Percentiles rank a stretch among this genome's conserved stretches.
phyloP scores from a whole-genome alignment of 106 monocot species.

The Xerophyta viscosa region DNA sequence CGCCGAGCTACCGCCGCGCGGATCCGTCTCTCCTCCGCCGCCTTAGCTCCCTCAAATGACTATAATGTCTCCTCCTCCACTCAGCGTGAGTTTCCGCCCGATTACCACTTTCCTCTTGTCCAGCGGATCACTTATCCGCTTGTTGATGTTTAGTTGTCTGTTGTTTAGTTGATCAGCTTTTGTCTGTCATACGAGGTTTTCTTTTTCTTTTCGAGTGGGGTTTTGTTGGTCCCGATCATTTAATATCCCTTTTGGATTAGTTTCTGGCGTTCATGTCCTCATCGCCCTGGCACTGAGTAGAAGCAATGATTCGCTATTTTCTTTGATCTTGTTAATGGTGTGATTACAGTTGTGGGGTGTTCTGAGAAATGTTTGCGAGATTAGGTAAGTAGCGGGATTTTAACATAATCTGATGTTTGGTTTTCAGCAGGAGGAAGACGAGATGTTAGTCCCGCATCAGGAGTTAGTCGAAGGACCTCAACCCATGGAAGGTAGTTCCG shows the following conservation, averaged over 20 bases:
- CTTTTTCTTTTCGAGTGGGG: too few species aligned
- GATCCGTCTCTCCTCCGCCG: neutral
- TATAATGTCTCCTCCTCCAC: conserved; percentile 46
- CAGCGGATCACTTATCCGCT: neutral
- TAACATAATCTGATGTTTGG: conserved; percentile 8
- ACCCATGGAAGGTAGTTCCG: conserved; percentile 55
- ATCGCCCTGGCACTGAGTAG: too few species aligned
- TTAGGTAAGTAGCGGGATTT: neutral
- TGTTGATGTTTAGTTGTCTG: neutral
- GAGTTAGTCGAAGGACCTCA: conserved; percentile 49
- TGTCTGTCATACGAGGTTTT: too few species aligned
- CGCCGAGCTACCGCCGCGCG: neutral
- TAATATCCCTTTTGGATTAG: too few species aligned
- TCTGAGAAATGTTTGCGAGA: too few species aligned
- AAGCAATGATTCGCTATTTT: too few species aligned
- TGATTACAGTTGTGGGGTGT: too few species aligned
- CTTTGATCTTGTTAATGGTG: too few species aligned
- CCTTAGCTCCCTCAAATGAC: conserved; percentile 37
- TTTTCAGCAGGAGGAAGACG: conserved; percentile 53
- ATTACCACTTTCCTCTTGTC: neutral
- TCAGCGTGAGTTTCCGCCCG: too few species aligned
- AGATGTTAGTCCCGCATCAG: conserved; percentile 56
- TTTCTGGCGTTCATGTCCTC: too few species aligned
- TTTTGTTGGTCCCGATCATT: too few species aligned
- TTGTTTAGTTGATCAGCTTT: too few species aligned